These are phyloP conservation scores for Polytolypa hystricis DNA, from an alignment of 2,329 filamentous ascomycete species.

Conservation along the genomic window DNA sequence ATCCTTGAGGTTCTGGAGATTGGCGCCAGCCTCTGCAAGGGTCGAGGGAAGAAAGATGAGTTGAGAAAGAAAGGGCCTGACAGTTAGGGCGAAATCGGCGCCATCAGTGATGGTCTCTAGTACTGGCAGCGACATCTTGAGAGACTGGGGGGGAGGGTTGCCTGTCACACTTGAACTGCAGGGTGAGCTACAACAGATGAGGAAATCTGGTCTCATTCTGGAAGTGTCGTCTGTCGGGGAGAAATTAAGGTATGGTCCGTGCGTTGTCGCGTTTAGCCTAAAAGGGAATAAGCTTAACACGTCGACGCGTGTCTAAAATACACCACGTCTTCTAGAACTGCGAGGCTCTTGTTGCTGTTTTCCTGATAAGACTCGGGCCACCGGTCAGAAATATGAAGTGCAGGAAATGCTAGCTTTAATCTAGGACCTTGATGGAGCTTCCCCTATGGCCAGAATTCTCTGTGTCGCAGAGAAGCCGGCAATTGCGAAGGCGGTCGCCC, in stretches of 20 bases:
- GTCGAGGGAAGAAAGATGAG: constrained; percentile 58
- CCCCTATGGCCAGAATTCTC: constrained; percentile 43
- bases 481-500: constrained; percentile 87
- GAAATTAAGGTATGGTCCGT: constrained; percentile 9
- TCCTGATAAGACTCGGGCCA: no score
- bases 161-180: no score
- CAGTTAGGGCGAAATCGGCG: constrained; percentile 61
- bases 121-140: constrained; percentile 51
- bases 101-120: constrained; percentile 62
- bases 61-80: constrained; percentile 63
- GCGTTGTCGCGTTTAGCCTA: neutral
- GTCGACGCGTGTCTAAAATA: constrained; percentile 10
- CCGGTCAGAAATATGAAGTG: no score
- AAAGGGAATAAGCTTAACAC: constrained; percentile 9
- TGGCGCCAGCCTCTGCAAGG: constrained; percentile 48
- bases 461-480: constrained; percentile 85
- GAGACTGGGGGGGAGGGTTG: no score
- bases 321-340: no score
- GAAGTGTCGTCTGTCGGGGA: no score
- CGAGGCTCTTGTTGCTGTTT: no score
- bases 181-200: constrained; percentile 12
- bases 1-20: constrained; percentile 51
- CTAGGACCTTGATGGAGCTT: neutral
- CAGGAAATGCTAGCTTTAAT: no score
- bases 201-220: constrained; percentile 1